Evolutionary conservation across 352 stramenopile species (phyloP).

Genomic region (Phytophthora melonis): DNA sequence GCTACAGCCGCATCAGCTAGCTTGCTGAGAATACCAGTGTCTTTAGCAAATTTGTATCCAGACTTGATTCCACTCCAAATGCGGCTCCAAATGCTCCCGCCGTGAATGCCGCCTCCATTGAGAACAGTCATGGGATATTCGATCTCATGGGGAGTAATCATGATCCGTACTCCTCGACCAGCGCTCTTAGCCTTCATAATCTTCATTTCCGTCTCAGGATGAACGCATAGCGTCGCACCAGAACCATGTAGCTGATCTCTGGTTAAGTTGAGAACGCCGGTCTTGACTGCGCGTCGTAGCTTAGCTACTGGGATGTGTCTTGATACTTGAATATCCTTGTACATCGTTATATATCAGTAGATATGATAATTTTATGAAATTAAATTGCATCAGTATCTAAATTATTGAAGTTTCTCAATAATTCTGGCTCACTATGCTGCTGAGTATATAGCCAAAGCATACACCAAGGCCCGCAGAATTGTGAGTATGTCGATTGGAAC

Average conservation of each 20-base stretch:
- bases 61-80: not conserved
- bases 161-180: not conserved
- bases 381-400: too few species aligned
- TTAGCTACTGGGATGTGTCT: not conserved
- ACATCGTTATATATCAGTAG: constrained; percentile 12
- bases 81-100: constrained; percentile 3
- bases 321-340: constrained; percentile 15
- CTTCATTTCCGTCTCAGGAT: constrained; percentile 13
- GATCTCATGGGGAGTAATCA: not conserved
- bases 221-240: constrained; percentile 8
- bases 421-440: too few species aligned
- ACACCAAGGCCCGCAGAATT: too few species aligned
- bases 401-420: too few species aligned
- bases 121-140: too few species aligned
- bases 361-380: too few species aligned
- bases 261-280: constrained; percentile 5
- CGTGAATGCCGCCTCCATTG: not conserved
- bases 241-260: constrained; percentile 6
- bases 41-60: not conserved
- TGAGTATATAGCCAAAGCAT: too few species aligned
- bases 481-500: too few species aligned
- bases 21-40: not conserved
- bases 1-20: not conserved
- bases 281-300: constrained; percentile 1
- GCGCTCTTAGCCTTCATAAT: not conserved